A percentile compares a stretch with the other conserved stretches of the same genome.
Conservation (phyloP, 2,329 filamentous ascomycete species). For the Sarocladiaceae sp. region DNA sequence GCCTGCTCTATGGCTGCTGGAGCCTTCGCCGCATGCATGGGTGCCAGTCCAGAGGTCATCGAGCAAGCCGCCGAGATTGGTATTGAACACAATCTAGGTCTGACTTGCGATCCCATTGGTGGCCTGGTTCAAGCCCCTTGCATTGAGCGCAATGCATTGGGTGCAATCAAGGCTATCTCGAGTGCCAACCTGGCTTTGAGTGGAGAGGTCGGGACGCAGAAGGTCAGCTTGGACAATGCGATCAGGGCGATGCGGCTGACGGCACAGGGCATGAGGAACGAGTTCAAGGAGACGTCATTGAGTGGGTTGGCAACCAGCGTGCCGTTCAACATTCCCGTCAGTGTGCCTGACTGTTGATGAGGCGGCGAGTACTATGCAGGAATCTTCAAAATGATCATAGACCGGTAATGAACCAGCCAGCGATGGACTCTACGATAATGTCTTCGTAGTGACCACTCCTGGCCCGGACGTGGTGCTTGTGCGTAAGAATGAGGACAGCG, state of each 20-base stretch:
- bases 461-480: too few relatives aligned
- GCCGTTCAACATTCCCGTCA: constrained; percentile 42
- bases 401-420: too few relatives aligned
- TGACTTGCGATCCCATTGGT: constrained; percentile 45
- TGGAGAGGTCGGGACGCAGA: constrained; percentile 38
- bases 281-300: constrained; percentile 47
- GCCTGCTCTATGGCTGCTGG: constrained; percentile 46
- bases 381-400: too few relatives aligned
- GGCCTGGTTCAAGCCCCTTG: constrained; percentile 45
- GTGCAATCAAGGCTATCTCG: constrained; percentile 44
- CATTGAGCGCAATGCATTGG: constrained; percentile 44
- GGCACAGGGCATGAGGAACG: constrained; percentile 44
- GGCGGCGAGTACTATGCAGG: too few relatives aligned
- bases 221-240: constrained; percentile 43
- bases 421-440: too few relatives aligned
- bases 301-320: constrained; percentile 45
- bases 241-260: constrained; percentile 45
- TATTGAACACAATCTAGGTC: constrained; percentile 44
- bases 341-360: constrained; percentile 42
- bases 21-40: constrained; percentile 45
- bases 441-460: too few relatives aligned
- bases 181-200: constrained; percentile 42
- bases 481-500: too few relatives aligned
- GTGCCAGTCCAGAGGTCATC: constrained; percentile 41
- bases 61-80: constrained; percentile 47